Evolutionary conservation across 352 stramenopile genomes (phyloP).

Genomic region (Pythium utonaiense): DNA sequence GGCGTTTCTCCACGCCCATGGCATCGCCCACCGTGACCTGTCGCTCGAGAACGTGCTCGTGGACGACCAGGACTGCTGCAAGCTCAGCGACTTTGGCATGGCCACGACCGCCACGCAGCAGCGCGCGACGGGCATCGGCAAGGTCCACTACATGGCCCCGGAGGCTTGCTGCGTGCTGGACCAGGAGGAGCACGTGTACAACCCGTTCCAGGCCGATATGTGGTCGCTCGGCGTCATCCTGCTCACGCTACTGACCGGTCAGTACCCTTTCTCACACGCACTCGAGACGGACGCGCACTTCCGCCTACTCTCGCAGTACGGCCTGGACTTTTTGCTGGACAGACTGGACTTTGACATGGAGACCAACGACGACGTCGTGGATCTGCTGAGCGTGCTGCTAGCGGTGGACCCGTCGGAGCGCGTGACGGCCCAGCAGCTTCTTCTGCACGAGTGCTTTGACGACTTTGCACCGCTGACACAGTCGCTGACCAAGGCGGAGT

Average conservation of each 20-base stretch:
- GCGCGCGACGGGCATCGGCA: constrained; percentile 51
- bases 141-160: constrained; percentile 78
- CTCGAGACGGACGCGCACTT: constrained; percentile 55
- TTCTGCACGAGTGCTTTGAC: constrained; percentile 39
- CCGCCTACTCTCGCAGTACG: constrained; percentile 48
- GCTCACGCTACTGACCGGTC: constrained; percentile 60
- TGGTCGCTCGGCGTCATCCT: constrained; percentile 84
- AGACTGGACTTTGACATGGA: constrained; percentile 55
- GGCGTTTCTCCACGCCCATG: constrained; percentile 69
- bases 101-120: constrained; percentile 28
- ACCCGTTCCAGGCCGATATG: constrained; percentile 61
- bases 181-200: constrained; percentile 33
- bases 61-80: constrained; percentile 55
- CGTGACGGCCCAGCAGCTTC: constrained; percentile 34
- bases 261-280: constrained; percentile 63
- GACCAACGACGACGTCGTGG: constrained; percentile 34
- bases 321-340: constrained; percentile 62
- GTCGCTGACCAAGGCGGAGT: neutral
- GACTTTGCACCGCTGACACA: constrained; percentile 9
- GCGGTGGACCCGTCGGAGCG: constrained; percentile 45
- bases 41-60: constrained; percentile 84
- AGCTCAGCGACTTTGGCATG: constrained; percentile 83
- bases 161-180: constrained; percentile 44
- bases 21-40: constrained; percentile 77
- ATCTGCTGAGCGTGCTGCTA: constrained; percentile 56